Percentiles rank a stretch among this genome's conserved stretches.
Evolutionary conservation across 129 eudicot genomes (phyloP).

Genomic region (Glebionis coronaria): DNA sequence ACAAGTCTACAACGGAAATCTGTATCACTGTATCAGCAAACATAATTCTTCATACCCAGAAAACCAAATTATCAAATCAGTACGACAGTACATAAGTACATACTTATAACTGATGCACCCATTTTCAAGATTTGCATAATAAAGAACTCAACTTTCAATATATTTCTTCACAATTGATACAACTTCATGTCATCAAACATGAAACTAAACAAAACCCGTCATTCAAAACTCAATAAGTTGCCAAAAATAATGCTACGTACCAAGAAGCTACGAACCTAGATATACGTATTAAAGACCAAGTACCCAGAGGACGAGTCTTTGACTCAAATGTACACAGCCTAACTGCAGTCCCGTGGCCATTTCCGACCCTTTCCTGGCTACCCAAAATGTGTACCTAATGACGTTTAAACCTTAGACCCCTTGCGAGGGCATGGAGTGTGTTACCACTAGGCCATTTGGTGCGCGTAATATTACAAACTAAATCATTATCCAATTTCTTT

Average conservation of each 20-base stretch:
- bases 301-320: no score
- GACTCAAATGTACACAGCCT: no score
- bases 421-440: no score
- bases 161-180: conserved; percentile 12
- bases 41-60: conserved; percentile 23
- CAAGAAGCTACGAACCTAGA: not conserved
- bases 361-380: no score
- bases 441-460: no score
- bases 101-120: conserved; percentile 8
- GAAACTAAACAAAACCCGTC: no score
- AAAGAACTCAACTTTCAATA: not conserved
- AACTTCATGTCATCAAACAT: no score
- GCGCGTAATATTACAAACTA: not conserved
- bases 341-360: no score
- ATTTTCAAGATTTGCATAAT: conserved; percentile 15
- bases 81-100: no score
- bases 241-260: not conserved
- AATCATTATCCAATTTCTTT: not conserved
- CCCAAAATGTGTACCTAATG: no score
- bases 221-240: no score
- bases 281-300: not conserved
- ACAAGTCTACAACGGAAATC: not conserved
- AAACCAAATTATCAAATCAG: conserved; percentile 12
- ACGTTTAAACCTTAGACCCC: no score
- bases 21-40: not conserved